A percentile compares a stretch with the other conserved stretches of the same genome.
These are phyloP conservation scores for Fragaria vesca DNA, from an alignment of 306 rosid species.

Conservation along the genomic window DNA sequence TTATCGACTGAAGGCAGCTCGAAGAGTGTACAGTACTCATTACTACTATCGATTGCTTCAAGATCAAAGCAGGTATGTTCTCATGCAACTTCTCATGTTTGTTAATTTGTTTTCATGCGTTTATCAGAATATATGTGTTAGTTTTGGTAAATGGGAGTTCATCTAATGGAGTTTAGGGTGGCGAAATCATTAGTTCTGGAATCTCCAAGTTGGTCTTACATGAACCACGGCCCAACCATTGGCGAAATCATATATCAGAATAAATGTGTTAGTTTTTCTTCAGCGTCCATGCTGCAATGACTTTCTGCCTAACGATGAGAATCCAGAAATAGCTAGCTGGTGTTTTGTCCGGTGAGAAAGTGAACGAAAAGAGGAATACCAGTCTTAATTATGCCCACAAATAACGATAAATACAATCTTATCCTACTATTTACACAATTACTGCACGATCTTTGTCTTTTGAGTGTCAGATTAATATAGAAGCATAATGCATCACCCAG, in stretches of 20 bases:
- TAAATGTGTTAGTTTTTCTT: no score
- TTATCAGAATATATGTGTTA: not conserved
- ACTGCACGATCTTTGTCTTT: not conserved
- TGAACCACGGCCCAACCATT: not conserved
- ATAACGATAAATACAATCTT: not conserved
- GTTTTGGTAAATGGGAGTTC: not conserved
- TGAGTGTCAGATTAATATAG: not conserved
- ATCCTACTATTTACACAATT: not conserved
- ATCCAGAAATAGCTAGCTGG: not conserved
- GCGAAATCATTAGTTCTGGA: not conserved
- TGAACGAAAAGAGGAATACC: not conserved
- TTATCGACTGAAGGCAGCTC: not conserved
- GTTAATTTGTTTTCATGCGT: not conserved
- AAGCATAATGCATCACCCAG: not conserved
- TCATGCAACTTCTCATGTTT: not conserved
- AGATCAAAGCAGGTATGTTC: not conserved
- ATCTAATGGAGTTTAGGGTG: not conserved
- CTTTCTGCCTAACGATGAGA: not conserved
- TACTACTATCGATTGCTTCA: not conserved
- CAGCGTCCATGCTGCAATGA: not conserved
- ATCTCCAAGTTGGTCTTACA: not conserved
- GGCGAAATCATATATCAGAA: no score
- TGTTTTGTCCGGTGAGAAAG: slow-evolving; percentile 33
- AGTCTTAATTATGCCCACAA: not conserved
- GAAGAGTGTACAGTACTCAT: not conserved